Base-by-base conservation (phyloP, 2,329 filamentous ascomycete genomes). In the Fusarium camptoceras region DNA sequence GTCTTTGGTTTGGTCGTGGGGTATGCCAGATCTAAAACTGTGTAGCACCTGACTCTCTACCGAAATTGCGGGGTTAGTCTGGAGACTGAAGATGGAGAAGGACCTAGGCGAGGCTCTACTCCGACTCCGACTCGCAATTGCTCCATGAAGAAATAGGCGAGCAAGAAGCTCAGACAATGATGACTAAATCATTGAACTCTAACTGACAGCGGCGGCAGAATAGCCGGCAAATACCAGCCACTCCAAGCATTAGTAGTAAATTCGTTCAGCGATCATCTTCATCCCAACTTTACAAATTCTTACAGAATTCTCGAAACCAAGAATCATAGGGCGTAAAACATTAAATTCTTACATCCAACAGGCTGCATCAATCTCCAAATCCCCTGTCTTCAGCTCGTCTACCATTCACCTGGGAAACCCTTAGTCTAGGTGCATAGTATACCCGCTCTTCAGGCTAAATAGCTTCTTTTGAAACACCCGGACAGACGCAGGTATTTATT, bases 371-470 rank as follows among this genome's bases (percentile, higher is more conserved):
- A 18, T 47, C 34, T n/a, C 39, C n/a, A 22, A 42, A 41, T 16
- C 41, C 39, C 46, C 44, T 58, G 59, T 42, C 42, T 11, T 64
- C 61, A 64, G 61, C 61, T 65, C 8, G 14, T 64, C 44, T 46
- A 64, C 59, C 59, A 27, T 65, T 31, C 61, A 46, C 39, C 31
- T 64, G 61, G 61, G 49, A 37, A 37, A 64, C 42, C 9, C 39
- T 31, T 48, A 39, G 43, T 20, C 27, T 27, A 37, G 42, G 44
- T 56, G 54, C 49, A 42, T 42, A 53, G 49, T 53, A 24, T 53
- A 56, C 43, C 42, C 41, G 28, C 58, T 44, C 22, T 64, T 64
- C 61, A 64, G 59, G 61, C 61, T 64, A 64, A 64, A 64, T 41
- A 31, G 16, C 8, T 20, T 15, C 37, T 12, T 7, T 11, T 43